phyloP scores from a whole-genome alignment of 495 filamentous ascomycete species.

The Penicillium mononematosum region DNA sequence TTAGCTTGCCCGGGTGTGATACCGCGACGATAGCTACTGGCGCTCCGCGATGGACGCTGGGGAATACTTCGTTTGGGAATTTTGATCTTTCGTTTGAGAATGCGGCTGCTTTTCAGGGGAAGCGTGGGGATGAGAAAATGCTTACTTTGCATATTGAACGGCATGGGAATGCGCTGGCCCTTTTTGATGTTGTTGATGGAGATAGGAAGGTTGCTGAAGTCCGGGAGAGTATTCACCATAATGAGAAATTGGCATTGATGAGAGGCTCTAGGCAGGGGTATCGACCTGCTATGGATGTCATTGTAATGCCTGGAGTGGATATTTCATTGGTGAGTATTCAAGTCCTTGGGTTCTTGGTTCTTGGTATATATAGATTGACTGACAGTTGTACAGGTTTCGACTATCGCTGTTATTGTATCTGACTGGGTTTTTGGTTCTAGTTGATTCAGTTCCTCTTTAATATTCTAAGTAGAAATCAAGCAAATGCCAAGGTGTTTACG shows the following conservation, averaged over 20 bases:
- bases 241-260: slow-evolving; percentile 20
- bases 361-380: background rate
- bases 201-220: slow-evolving; percentile 25
- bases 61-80: slow-evolving; percentile 11
- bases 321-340: slow-evolving; percentile 18
- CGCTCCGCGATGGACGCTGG: slow-evolving; percentile 14
- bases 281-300: slow-evolving; percentile 23
- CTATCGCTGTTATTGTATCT: slow-evolving; percentile 18
- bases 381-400: slow-evolving; percentile 9
- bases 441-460: background rate
- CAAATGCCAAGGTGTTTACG: slow-evolving; percentile 6
- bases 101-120: slow-evolving; percentile 20
- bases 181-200: slow-evolving; percentile 26
- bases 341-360: background rate
- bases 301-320: slow-evolving; percentile 23
- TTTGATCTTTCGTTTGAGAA: slow-evolving; percentile 31
- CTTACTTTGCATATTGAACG: slow-evolving; percentile 24
- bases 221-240: slow-evolving; percentile 24
- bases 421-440: slow-evolving; percentile 16
- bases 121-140: slow-evolving; percentile 20
- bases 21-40: slow-evolving; percentile 17
- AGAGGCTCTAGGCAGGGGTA: slow-evolving; percentile 8
- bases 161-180: slow-evolving; percentile 18
- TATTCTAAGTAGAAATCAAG: slow-evolving; percentile 3
- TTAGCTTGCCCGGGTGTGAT: slow-evolving; percentile 28